Evolutionary conservation across 495 filamentous ascomycete species (phyloP).

Genomic region (Penicillium angulare): DNA sequence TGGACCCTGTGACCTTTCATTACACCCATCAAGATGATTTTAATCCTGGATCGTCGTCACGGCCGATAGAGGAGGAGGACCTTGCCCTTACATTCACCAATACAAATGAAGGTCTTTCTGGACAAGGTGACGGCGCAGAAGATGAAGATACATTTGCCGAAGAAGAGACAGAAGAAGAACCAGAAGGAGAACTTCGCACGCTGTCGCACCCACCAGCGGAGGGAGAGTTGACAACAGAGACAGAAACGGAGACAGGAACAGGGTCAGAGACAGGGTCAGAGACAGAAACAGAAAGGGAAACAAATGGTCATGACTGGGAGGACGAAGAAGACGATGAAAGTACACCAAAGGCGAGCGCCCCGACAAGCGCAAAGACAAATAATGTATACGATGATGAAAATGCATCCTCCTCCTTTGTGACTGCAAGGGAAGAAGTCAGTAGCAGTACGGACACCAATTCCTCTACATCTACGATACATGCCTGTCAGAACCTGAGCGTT

Average conservation of each 20-base stretch:
- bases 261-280: background rate
- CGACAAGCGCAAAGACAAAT: constrained; percentile 1
- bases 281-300: background rate
- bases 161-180: constrained; percentile 17
- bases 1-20: constrained; percentile 40
- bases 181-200: constrained; percentile 17
- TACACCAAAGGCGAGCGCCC: constrained; percentile 14
- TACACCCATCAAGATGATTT: constrained; percentile 36
- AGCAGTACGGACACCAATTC: constrained; percentile 16
- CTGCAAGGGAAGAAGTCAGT: constrained; percentile 24
- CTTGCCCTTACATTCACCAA: constrained; percentile 21
- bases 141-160: constrained; percentile 16
- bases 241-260: constrained; percentile 13
- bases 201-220: constrained; percentile 16
- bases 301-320: constrained; percentile 5
- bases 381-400: constrained; percentile 12
- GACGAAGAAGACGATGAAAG: constrained; percentile 5
- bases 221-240: background rate
- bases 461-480: constrained; percentile 17
- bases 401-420: constrained; percentile 32
- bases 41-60: constrained; percentile 34
- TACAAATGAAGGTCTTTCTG: constrained; percentile 9
- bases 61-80: constrained; percentile 14
- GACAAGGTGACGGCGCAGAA: constrained; percentile 14
- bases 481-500: background rate